Conservation (phyloP, 75 land plant genomes). For the Cryptomeria japonica region DNA sequence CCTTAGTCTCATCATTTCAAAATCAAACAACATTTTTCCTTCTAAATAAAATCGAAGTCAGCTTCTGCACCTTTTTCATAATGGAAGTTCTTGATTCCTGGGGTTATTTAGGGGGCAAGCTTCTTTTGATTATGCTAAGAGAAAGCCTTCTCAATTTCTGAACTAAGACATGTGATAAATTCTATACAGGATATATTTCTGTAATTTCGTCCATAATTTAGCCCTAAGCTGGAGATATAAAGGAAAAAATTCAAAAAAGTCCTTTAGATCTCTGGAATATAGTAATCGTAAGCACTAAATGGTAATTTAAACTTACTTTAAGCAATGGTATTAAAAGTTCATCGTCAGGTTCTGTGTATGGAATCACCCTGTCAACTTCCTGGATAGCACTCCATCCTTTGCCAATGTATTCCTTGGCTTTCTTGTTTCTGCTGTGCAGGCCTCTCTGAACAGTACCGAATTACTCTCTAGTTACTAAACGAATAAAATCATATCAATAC, state of each 20-base stretch:
- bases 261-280: not conserved
- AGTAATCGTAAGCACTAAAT: not conserved
- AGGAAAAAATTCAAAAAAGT: not conserved
- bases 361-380: constrained; percentile 75
- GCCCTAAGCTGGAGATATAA: not conserved
- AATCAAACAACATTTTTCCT: not conserved
- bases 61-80: not conserved
- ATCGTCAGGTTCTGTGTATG: constrained; percentile 52
- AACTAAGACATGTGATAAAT: not conserved
- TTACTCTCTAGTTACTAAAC: not conserved
- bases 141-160: not conserved
- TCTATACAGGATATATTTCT: not conserved
- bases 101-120: not conserved
- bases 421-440: constrained; percentile 64
- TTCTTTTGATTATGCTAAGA: not conserved
- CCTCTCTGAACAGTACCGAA: constrained; percentile 27
- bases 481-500: not conserved
- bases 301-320: constrained; percentile 37
- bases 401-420: constrained; percentile 72
- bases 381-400: constrained; percentile 67
- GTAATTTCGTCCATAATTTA: not conserved
- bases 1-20: not conserved
- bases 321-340: constrained; percentile 61
- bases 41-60: not conserved
- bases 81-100: not conserved